Evolutionary conservation across 1,284 basidiomycete species (phyloP).

Genomic region (Cryptococcus depauperatus): DNA sequence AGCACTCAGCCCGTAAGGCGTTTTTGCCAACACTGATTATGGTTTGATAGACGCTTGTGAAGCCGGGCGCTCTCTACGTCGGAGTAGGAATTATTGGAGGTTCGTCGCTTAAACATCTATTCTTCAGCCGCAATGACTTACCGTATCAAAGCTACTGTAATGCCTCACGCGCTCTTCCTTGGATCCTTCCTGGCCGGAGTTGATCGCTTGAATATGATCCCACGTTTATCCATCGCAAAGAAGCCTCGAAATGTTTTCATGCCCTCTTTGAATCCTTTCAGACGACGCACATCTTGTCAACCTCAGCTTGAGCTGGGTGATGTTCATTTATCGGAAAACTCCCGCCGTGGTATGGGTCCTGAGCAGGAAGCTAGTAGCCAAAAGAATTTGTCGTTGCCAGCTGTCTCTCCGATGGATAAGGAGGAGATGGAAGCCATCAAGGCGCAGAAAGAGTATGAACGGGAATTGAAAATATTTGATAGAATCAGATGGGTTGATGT

Average conservation of each 20-base stretch:
- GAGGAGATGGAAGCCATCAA: slow-evolving; percentile 18
- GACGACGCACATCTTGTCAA: neutral
- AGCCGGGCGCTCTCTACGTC: slow-evolving; percentile 59
- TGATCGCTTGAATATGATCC: slow-evolving; percentile 52
- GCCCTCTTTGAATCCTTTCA: slow-evolving; percentile 18
- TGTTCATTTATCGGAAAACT: neutral
- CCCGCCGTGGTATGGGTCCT: neutral
- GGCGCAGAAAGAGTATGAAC: slow-evolving; percentile 46
- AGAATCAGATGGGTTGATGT: slow-evolving; percentile 59
- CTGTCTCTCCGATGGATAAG: neutral
- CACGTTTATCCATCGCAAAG: slow-evolving; percentile 17
- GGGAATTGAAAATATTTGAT: slow-evolving; percentile 56
- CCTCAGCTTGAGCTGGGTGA: neutral
- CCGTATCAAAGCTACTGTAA: slow-evolving; percentile 57
- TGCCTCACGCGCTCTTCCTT: slow-evolving; percentile 85
- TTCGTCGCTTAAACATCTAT: slow-evolving; percentile 1
- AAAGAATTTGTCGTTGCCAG: neutral
- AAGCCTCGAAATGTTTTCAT: slow-evolving; percentile 11
- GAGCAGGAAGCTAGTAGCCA: neutral
- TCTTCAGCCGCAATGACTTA: neutral
- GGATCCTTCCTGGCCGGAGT: slow-evolving; percentile 78
- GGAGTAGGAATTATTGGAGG: slow-evolving; percentile 54
- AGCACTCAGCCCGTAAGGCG: slow-evolving; percentile 34
- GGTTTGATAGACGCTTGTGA: slow-evolving; percentile 30
- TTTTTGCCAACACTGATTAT: neutral